Evolutionary conservation across 2,329 filamentous ascomycete genomes (phyloP).

Genomic region (Fusarium stilboides): DNA sequence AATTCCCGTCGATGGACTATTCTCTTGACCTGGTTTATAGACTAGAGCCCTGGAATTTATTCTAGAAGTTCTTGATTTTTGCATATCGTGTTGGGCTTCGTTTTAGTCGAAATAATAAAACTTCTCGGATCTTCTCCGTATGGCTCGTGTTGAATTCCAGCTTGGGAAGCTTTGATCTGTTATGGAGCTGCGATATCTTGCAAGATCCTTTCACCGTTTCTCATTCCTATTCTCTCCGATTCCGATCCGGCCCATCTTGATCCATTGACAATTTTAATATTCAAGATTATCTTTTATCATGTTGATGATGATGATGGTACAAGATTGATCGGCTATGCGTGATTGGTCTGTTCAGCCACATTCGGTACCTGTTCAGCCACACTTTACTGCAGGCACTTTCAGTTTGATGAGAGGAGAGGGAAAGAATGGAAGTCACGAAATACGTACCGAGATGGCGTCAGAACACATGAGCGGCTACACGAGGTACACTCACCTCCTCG

Average conservation of each 20-base stretch:
- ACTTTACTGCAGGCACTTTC: constrained; percentile 18
- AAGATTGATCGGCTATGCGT: constrained; percentile 15
- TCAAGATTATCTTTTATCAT: constrained; percentile 2
- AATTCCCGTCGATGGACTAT: constrained; percentile 39
- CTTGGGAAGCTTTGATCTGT: neutral
- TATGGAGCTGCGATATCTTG: neutral
- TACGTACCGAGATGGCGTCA: constrained; percentile 43
- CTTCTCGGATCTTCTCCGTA: constrained; percentile 36
- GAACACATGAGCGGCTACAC: constrained; percentile 34
- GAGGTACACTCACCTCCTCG: constrained; percentile 6
- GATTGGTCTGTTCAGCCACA: constrained; percentile 43
- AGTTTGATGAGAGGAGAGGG: neutral
- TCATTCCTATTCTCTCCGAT: constrained; percentile 9
- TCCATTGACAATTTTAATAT: neutral
- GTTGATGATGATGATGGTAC: constrained; percentile 5
- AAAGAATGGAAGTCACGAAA: neutral
- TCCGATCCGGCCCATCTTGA: neutral
- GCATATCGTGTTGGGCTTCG: neutral
- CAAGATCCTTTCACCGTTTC: neutral
- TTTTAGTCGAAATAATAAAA: constrained; percentile 11
- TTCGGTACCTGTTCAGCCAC: constrained; percentile 35
- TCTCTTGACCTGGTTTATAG: neutral
- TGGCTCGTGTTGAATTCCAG: constrained; percentile 12
- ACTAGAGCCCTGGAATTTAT: neutral
- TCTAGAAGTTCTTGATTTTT: constrained; percentile 11